Percentiles rank a stretch among this genome's conserved stretches.
Evolutionary conservation across 140 eudicot genomes (phyloP).

Genomic region (Flaveria floridana): DNA sequence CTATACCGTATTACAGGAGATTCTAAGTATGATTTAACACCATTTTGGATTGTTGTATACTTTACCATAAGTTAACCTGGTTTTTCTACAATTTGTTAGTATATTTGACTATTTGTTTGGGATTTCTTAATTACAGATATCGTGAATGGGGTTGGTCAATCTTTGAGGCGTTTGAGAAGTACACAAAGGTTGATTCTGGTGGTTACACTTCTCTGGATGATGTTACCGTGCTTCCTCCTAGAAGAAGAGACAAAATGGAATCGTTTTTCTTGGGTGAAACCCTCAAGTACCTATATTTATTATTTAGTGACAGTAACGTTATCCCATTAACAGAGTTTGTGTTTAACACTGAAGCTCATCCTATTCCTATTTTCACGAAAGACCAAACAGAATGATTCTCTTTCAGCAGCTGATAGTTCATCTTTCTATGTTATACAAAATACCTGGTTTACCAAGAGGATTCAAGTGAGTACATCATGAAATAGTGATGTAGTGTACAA

Average conservation of each 20-base stretch:
- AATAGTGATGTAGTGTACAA: conserved; percentile 14
- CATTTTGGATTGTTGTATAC: conserved; percentile 1
- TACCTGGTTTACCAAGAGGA: conserved; percentile 19
- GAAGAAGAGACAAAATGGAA: conserved; percentile 91
- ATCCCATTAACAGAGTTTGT: conserved; percentile 73
- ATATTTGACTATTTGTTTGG: background rate
- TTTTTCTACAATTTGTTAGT: background rate
- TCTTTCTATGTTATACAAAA: conserved; percentile 18
- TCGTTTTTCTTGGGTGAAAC: conserved; percentile 93
- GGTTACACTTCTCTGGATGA: conserved; percentile 89
- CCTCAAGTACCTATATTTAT: conserved; percentile 67
- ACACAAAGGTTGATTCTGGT: conserved; percentile 87
- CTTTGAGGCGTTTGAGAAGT: conserved; percentile 91
- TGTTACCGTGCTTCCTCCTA: conserved; percentile 83
- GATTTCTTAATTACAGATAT: conserved; percentile 51
- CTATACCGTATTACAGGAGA: conserved; percentile 89
- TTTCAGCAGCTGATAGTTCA: conserved; percentile 18
- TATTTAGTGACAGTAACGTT: conserved; percentile 49
- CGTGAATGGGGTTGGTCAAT: conserved; percentile 99
- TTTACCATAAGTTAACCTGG: conserved; percentile 16
- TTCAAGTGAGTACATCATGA: conserved; percentile 25
- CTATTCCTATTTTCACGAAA: conserved; percentile 64
- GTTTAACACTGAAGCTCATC: conserved; percentile 93
- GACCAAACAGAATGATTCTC: conserved; percentile 36
- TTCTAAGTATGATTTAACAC: conserved; percentile 55